phyloP scores from a whole-genome alignment of 1,139 yeast genomes.

The Pichia sp. region DNA sequence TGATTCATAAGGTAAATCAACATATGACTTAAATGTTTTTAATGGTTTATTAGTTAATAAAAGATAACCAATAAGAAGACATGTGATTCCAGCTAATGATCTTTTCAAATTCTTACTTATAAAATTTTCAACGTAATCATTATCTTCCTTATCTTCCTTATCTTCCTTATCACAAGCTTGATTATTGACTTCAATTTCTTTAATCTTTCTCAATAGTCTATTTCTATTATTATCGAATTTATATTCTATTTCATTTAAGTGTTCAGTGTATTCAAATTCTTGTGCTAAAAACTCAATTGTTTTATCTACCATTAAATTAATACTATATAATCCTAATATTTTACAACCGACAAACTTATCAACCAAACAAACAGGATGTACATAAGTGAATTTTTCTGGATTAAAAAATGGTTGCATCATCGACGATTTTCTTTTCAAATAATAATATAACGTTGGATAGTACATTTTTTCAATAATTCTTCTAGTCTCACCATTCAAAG shows the following conservation, averaged over 20 bases:
- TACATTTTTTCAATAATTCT: slow-evolving; percentile 9
- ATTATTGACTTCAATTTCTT: not conserved
- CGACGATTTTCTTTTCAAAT: not conserved
- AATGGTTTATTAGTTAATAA: slow-evolving; percentile 5
- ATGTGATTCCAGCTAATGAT: slow-evolving; percentile 4
- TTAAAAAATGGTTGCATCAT: slow-evolving; percentile 10
- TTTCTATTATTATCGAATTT: not conserved
- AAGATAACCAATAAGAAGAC: slow-evolving; percentile 9
- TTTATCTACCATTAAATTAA: slow-evolving; percentile 2
- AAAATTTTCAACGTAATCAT: not conserved
- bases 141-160: not conserved
- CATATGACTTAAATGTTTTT: not conserved
- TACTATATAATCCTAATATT: slow-evolving; percentile 7
- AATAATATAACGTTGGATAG: slow-evolving; percentile 11
- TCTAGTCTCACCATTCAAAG: slow-evolving; percentile 5
- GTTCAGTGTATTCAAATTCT: not conserved
- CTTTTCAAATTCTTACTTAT: not conserved
- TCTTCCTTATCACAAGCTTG: not conserved
- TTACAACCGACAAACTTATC: slow-evolving; percentile 13
- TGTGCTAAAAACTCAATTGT: not conserved
- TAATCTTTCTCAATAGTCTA: not conserved
- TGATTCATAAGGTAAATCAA: not conserved
- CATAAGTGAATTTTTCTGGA: slow-evolving; percentile 6
- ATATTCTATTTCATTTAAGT: not conserved
- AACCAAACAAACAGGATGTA: slow-evolving; percentile 8